Percentiles rank a stretch among this genome's conserved stretches.
Evolutionary conservation across 805 yeast genomes (phyloP).

Genomic region (Metschnikowia continentalis): DNA sequence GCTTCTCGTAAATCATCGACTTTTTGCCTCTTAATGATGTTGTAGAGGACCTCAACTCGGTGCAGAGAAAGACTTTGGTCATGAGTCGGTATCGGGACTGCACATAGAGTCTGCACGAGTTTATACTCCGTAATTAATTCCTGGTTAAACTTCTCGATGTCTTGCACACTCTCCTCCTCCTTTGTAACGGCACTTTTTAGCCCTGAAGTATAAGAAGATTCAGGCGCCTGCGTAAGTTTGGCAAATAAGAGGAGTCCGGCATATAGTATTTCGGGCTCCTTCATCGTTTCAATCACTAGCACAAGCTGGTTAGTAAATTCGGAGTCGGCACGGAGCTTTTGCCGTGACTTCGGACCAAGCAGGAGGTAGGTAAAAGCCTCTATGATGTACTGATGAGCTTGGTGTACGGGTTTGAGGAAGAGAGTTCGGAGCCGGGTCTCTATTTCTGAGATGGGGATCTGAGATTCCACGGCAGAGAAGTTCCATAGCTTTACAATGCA

Average conservation of each 20-base stretch:
- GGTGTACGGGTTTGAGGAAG: not conserved
- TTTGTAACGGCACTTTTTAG: conserved; percentile 29
- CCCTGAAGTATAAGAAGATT: conserved; percentile 14
- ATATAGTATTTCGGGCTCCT: conserved; percentile 22
- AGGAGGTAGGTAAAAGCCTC: conserved; percentile 17
- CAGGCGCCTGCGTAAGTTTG: conserved; percentile 31
- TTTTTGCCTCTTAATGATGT: conserved; percentile 28
- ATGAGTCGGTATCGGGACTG: not conserved
- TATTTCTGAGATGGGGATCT: conserved; percentile 12
- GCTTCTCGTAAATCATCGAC: conserved; percentile 29
- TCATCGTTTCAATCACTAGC: conserved; percentile 12
- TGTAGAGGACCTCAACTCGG: conserved; percentile 28
- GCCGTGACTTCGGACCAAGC: conserved; percentile 9
- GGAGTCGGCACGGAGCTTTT: conserved; percentile 11
- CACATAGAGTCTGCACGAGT: conserved; percentile 14
- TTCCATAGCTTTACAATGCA: conserved; percentile 19
- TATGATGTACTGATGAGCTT: conserved; percentile 2
- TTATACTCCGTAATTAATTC: conserved; percentile 24
- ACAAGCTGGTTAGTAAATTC: conserved; percentile 12
- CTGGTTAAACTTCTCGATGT: conserved; percentile 30
- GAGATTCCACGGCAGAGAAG: conserved; percentile 15
- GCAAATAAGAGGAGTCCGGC: conserved; percentile 41
- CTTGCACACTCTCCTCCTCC: conserved; percentile 22
- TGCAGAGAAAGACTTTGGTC: not conserved
- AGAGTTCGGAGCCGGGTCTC: conserved; percentile 2